These are phyloP conservation scores for Suillus weaverae DNA, from an alignment of 768 basidiomycete genomes.

Conservation along the genomic window DNA sequence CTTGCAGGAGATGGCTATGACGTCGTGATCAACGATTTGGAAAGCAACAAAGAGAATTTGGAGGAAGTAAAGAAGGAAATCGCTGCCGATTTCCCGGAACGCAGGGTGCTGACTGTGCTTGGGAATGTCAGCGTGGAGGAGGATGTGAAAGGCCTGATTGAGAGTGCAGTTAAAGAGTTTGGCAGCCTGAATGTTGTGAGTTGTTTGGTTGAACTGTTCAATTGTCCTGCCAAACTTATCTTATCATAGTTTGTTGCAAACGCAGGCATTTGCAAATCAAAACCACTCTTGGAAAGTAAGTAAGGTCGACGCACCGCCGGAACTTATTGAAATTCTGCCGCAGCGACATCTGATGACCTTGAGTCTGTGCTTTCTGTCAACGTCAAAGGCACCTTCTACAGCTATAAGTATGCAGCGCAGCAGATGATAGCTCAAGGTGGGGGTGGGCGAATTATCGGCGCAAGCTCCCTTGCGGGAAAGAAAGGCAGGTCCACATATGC, in stretches of 20 bases:
- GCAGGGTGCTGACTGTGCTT: conserved; percentile 10
- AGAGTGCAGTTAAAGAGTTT: conserved; percentile 22
- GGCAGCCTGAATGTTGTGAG: conserved; percentile 38
- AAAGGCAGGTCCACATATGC: conserved; percentile 15
- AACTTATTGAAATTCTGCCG: neutral
- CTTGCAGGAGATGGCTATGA: conserved; percentile 39
- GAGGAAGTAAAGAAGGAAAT: conserved; percentile 19
- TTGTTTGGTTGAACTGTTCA: neutral
- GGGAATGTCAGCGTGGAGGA: conserved; percentile 31
- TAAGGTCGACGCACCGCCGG: conserved; percentile 7
- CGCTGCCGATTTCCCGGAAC: conserved; percentile 6
- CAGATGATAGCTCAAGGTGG: conserved; percentile 45
- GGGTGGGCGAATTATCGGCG: conserved; percentile 44
- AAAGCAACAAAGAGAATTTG: conserved; percentile 18
- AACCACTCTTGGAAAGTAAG: conserved; percentile 15
- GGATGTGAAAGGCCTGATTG: conserved; percentile 33
- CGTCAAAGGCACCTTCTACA: conserved; percentile 39
- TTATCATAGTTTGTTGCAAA: conserved; percentile 20
- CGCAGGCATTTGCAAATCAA: conserved; percentile 18
- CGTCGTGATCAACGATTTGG: conserved; percentile 36
- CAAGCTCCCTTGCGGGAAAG: conserved; percentile 37
- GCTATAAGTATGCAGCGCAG: conserved; percentile 43
- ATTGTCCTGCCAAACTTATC: neutral
- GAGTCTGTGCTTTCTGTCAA: conserved; percentile 39
- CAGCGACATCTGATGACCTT: conserved; percentile 35